phyloP scores from a whole-genome alignment of 352 stramenopile species.

The Phytophthora ohioensis region DNA sequence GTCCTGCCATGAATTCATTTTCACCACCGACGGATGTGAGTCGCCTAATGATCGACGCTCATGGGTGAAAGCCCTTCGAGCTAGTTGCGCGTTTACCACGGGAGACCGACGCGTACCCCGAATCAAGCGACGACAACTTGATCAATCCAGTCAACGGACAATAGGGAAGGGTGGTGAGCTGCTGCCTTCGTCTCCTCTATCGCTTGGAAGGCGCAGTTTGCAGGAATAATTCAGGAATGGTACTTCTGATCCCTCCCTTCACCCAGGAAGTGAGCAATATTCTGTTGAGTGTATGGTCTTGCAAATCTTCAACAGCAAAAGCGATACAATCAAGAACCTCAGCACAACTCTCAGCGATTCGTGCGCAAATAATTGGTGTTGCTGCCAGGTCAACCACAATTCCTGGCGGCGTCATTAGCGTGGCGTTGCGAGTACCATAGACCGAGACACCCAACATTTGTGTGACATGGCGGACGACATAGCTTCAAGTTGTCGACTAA shows the following conservation, averaged over 20 bases:
- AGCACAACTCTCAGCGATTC: not conserved
- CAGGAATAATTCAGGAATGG: slow-evolving; percentile 9
- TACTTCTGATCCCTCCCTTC: not conserved
- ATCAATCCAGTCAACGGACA: slow-evolving; percentile 10
- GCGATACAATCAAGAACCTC: not conserved
- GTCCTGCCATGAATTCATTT: slow-evolving; percentile 13
- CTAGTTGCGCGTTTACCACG: not conserved
- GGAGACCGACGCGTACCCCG: not conserved
- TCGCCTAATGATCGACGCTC: slow-evolving; percentile 11
- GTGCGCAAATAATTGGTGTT: not conserved
- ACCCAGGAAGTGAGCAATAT: not conserved
- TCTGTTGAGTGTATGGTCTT: not conserved
- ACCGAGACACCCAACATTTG: slow-evolving; percentile 17
- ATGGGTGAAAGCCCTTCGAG: slow-evolving; percentile 19
- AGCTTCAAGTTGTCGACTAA: slow-evolving; percentile 22
- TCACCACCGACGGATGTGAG: slow-evolving; percentile 3
- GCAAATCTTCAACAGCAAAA: not conserved
- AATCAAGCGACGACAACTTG: slow-evolving; percentile 9
- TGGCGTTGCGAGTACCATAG: not conserved
- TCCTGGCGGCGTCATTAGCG: not conserved
- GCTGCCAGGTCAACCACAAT: not conserved
- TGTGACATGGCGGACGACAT: slow-evolving; percentile 20
- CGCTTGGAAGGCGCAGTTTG: not conserved
- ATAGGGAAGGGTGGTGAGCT: slow-evolving; percentile 7
- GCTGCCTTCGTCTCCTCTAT: slow-evolving; percentile 6